Evolutionary conservation across 225 moss, liverwort and hornwort species (phyloP), one percentile per base, ranked within the genome.

Genomic region (Sphagnum contortum): DNA sequence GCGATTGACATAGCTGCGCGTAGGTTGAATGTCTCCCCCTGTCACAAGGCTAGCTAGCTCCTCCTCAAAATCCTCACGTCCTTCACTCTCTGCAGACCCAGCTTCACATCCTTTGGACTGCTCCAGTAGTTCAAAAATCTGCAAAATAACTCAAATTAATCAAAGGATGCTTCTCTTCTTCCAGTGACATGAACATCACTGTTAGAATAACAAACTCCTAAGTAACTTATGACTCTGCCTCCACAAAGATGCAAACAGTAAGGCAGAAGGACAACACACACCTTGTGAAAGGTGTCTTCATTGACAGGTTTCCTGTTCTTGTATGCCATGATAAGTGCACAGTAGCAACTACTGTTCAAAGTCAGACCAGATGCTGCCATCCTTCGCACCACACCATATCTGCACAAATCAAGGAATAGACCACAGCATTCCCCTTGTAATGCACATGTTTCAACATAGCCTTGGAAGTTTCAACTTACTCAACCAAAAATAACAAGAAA

Each of bases 71-170:
- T 87, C 86, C 57, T 85, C 76, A 59, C 54, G 69, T 8, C 54
- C 57, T 76, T 88, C 93, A 60, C 47, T 67, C 66, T 79, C 84
- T 64, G 77, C 74, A 49, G 88, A 69, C 12, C 80, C 71, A 56
- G 80, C 69, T 66, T 75, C 83, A 69, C 86, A 83, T 44, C 78
- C 74, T 71, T 90, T 88, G 44, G 90, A 90, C 58, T 88, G 90
- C 64, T 94, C 88, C 65, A 94, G 68, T 14, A 94, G 62, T 68
- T 90, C 93, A 73, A 90, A 84, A 59, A 94, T 94, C 90, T 89
- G 81, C 66, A 68, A 72, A n/a, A 47, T 9, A 5, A n/a, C 63
- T 5, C 63, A 29, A 29, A 29, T 29, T 29, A 29, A 29, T 29
- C 29, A 29, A 29, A 29, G 29, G 29, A 29, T 29, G 29, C 29